Evolutionary conservation across 2,329 filamentous ascomycete species (phyloP), one percentile per base, ranked within the genome.

Genomic region (Fusarium hostae): DNA sequence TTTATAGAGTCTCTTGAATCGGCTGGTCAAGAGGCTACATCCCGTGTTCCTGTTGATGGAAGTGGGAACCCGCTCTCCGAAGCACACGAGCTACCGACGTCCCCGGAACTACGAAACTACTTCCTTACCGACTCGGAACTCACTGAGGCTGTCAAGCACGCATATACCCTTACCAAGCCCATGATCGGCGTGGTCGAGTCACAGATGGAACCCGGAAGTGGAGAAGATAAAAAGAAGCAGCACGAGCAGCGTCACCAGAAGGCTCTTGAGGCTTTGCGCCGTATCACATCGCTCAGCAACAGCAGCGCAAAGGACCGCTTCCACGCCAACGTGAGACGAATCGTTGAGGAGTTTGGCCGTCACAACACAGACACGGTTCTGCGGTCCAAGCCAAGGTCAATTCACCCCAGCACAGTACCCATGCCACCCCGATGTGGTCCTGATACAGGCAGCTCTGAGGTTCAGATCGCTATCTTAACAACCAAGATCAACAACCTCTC

Each of bases 401-500:
- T 85, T 41, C 68, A 79, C 65, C 78, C 84, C 75, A 78, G 82
- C 58, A 78, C 76, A 20, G 78, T 80, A 75, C 81, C 81, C 65
- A 82, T 76, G 83, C 83, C 81, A 63, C 72, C 75, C 30, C 91
- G 97, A 35, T 90, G 91, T n/a, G 96, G 96, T 0, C 92, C 92
- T 9, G 96, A 99, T 79, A 99, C 95, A 2, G 96, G 96, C 39
- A 97, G 94, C 76, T 94, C 94, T 10, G 96, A 99, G 83, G 97
- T 99, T n/a, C 96, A 99, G 85, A 94, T 97, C 73, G 95, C 94
- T 48, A 97, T 99, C 75, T 82, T 99, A 80, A 99, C 96, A 6
- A 89, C 94, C 63, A 98, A 98, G 87, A 99, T 99, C 79, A 87
- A 94, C 70, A 90, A 92, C 28, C 81, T 99, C 54, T 91, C 92